A percentile compares a stretch with the other conserved stretches of the same genome.
These are phyloP conservation scores for Colletotrichum lupini DNA, from an alignment of 2,329 filamentous ascomycete species.

Conservation along the genomic window DNA sequence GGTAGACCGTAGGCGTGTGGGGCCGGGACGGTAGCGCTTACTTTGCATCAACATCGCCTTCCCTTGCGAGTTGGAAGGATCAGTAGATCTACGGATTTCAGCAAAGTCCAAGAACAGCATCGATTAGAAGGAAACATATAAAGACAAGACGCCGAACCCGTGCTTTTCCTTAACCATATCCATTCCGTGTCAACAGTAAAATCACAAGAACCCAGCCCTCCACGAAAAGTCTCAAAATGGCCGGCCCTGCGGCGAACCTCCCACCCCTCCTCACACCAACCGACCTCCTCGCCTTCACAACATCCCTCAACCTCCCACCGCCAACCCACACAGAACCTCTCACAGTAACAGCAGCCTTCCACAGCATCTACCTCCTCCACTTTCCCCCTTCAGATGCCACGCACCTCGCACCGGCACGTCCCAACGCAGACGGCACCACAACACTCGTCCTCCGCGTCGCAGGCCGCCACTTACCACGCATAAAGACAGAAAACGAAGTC, in stretches of 20 bases:
- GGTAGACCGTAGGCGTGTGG: too few species aligned
- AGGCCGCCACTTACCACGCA: constrained; percentile 47
- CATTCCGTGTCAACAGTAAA: too few species aligned
- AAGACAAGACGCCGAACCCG: neutral
- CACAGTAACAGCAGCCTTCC: constrained; percentile 39
- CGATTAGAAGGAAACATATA: neutral
- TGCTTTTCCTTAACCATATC: neutral
- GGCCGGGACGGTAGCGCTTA: too few species aligned
- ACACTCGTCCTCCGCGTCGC: constrained; percentile 46
- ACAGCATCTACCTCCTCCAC: constrained; percentile 41
- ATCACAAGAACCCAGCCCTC: neutral
- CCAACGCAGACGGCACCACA: constrained; percentile 3
- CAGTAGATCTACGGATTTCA: too few species aligned
- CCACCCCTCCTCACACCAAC: neutral
- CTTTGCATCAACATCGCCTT: neutral
- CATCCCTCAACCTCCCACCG: constrained; percentile 34
- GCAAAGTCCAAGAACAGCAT: too few species aligned
- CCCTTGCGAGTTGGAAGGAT: neutral
- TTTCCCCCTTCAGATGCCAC: constrained; percentile 21
- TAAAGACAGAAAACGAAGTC: constrained; percentile 52
- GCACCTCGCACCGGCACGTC: neutral
- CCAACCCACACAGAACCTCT: constrained; percentile 35
- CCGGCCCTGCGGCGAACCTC: constrained; percentile 5
- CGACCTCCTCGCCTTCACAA: constrained; percentile 32
- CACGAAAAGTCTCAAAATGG: neutral